These are phyloP conservation scores for Mycena belliarum DNA, from an alignment of 768 basidiomycete genomes.

Conservation along the genomic window DNA sequence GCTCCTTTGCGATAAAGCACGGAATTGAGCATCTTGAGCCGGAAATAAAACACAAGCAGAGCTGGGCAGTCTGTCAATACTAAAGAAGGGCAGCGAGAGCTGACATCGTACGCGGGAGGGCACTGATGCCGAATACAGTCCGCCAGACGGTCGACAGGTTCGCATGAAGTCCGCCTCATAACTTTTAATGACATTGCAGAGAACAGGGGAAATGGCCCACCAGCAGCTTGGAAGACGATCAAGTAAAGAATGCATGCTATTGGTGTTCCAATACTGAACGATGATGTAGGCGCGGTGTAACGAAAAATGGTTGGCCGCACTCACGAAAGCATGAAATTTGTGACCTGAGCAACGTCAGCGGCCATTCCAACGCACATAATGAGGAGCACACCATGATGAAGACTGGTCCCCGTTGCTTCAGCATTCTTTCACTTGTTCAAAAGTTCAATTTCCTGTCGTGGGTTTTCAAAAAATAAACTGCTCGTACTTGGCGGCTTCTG, in stretches of 20 bases:
- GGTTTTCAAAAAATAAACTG: constrained; percentile 6
- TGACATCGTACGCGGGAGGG: constrained; percentile 38
- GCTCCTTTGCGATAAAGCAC: constrained; percentile 63
- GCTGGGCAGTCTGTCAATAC: constrained; percentile 62
- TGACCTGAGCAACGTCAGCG: constrained; percentile 56
- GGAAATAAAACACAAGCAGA: constrained; percentile 69
- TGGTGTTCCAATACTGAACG: constrained; percentile 42
- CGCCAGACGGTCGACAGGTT: constrained; percentile 45
- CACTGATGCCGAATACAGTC: constrained; percentile 57
- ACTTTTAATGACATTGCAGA: neutral
- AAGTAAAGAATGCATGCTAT: constrained; percentile 64
- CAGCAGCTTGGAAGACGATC: constrained; percentile 65
- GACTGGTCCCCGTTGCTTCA: constrained; percentile 57
- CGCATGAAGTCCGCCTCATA: constrained; percentile 8
- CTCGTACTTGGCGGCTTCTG: constrained; percentile 53
- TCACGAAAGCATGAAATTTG: constrained; percentile 67
- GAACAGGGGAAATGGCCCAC: constrained; percentile 45
- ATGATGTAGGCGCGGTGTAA: neutral
- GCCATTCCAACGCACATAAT: neutral
- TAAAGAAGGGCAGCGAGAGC: constrained; percentile 19
- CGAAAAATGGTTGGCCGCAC: constrained; percentile 17
- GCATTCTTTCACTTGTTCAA: constrained; percentile 68
- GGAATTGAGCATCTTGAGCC: constrained; percentile 71
- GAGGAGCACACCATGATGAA: neutral
- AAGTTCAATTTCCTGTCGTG: constrained; percentile 57